phyloP scores from a whole-genome alignment of 345 rosid genomes.

The Tarenaya hassleriana region DNA sequence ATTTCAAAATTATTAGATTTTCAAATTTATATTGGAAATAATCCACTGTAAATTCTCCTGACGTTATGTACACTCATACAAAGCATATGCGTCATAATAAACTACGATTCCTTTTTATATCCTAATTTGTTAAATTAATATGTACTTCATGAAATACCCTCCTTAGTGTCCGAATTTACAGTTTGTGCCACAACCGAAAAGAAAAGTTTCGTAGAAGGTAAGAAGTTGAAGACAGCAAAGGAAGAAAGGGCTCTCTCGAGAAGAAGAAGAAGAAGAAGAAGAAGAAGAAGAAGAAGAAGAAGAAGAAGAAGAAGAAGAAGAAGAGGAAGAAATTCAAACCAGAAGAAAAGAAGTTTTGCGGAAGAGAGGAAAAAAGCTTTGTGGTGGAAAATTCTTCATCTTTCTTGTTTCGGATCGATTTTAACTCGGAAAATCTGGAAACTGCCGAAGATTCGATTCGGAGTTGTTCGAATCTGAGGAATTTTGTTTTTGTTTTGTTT shows the following conservation, averaged over 20 bases:
- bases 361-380: not conserved
- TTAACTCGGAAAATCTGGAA: not conserved
- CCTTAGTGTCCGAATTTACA: conserved; percentile 35
- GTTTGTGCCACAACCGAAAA: conserved; percentile 41
- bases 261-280: no score
- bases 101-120: no score
- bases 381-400: not conserved
- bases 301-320: no score
- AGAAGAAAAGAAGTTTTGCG: not conserved
- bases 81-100: no score
- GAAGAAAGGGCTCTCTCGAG: conserved; percentile 20
- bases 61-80: not conserved
- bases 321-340: no score
- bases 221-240: conserved; percentile 20
- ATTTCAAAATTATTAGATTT: no score
- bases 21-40: no score
- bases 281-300: no score
- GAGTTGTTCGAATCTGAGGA: conserved; percentile 13
- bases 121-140: not conserved
- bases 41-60: no score
- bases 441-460: conserved; percentile 7
- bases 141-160: not conserved
- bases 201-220: conserved; percentile 27
- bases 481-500: conserved; percentile 12
- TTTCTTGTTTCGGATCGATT: conserved; percentile 12